Evolutionary conservation across 208 protist genomes (phyloP).

Genomic region (Tritrichomonas musculus): DNA sequence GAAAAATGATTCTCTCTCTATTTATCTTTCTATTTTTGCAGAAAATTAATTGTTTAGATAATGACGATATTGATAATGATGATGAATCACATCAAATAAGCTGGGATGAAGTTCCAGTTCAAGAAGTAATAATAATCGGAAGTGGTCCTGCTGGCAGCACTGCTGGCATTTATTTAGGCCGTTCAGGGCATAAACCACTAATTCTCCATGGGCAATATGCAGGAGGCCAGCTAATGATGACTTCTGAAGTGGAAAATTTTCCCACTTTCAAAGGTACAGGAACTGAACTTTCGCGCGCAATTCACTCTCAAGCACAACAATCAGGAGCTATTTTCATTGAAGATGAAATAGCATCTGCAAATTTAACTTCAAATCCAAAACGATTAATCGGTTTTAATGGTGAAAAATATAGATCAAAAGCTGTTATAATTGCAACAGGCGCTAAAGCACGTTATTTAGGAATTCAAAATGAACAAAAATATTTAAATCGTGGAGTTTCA

Average conservation of each 20-base stretch:
- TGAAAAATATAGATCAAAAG: constrained; percentile 37
- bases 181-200: constrained; percentile 52
- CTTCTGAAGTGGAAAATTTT: constrained; percentile 67
- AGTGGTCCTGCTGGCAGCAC: constrained; percentile 46
- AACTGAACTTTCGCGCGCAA: constrained; percentile 48
- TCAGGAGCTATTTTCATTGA: constrained; percentile 45
- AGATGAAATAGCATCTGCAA: constrained; percentile 45
- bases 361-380: constrained; percentile 45
- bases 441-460: constrained; percentile 51
- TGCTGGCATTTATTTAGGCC: constrained; percentile 61
- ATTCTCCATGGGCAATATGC: constrained; percentile 50
- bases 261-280: constrained; percentile 59
- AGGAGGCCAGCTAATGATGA: constrained; percentile 66
- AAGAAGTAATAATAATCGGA: not conserved
- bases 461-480: constrained; percentile 50
- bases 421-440: constrained; percentile 65
- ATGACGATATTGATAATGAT: too few species aligned
- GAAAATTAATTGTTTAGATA: too few species aligned
- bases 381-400: not conserved
- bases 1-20: too few species aligned
- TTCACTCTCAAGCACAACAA: constrained; percentile 48
- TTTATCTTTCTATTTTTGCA: too few species aligned
- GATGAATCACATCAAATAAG: not conserved
- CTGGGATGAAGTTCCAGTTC: not conserved
- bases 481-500: constrained; percentile 57